phyloP scores from a whole-genome alignment of 768 basidiomycete species.

The Kwoniella sp. region DNA sequence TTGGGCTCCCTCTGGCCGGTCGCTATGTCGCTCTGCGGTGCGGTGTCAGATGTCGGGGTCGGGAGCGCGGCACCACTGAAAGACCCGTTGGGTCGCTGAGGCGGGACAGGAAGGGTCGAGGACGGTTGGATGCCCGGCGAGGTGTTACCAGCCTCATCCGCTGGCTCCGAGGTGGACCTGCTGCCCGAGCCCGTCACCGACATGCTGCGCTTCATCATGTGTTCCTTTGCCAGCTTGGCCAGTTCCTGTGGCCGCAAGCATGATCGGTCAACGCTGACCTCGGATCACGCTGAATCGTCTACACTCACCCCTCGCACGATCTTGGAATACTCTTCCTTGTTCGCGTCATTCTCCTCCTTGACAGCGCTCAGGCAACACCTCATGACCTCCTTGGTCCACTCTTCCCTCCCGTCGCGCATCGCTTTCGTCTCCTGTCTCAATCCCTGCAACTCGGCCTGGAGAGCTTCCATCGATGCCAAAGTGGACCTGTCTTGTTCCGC shows the following conservation, averaged over 20 bases:
- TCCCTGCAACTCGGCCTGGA: background rate
- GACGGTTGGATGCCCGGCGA: background rate
- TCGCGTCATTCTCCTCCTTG: conserved; percentile 10
- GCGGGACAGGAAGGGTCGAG: background rate
- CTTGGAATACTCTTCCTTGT: conserved; percentile 12
- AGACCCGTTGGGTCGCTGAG: too few species aligned
- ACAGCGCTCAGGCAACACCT: conserved; percentile 7
- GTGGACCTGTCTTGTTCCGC: background rate
- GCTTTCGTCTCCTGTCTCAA: conserved; percentile 5
- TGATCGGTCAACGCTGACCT: too few species aligned
- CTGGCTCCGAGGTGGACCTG: conserved; percentile 6
- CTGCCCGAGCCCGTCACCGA: too few species aligned
- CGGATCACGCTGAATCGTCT: background rate
- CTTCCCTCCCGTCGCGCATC: conserved; percentile 10
- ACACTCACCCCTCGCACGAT: conserved; percentile 10
- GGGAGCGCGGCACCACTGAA: too few species aligned
- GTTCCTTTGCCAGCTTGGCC: too few species aligned
- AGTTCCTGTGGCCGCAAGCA: too few species aligned
- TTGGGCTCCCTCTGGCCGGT: too few species aligned
- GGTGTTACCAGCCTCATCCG: background rate
- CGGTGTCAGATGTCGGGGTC: too few species aligned
- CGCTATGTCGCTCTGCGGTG: too few species aligned
- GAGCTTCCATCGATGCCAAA: background rate
- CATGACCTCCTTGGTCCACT: conserved; percentile 17
- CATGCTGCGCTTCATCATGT: too few species aligned